phyloP scores from a whole-genome alignment of 2,329 filamentous ascomycete species.

The Colletotrichum tropicicola region DNA sequence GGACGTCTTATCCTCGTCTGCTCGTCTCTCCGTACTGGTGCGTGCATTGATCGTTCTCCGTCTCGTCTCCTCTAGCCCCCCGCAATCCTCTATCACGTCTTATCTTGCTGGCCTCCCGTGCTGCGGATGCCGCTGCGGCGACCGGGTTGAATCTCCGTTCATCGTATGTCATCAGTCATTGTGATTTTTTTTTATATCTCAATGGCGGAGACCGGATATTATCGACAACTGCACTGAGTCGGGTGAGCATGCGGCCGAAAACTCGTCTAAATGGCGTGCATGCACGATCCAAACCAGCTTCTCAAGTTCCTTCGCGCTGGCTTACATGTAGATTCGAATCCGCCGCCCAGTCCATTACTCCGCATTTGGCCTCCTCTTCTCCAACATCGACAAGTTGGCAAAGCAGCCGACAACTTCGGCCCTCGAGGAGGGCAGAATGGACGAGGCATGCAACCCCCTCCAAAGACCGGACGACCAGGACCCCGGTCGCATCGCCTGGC shows the following conservation, averaged over 20 bases:
- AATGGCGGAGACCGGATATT: constrained; percentile 3
- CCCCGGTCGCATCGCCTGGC: constrained; percentile 21
- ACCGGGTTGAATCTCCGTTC: constrained; percentile 1
- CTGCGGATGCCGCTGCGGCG: constrained; percentile 15
- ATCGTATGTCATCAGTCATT: constrained; percentile 24
- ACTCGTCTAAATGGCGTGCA: neutral
- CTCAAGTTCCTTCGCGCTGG: neutral
- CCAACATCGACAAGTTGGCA: constrained; percentile 14
- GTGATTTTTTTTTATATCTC: neutral
- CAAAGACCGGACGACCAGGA: constrained; percentile 14
- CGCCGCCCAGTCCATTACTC: constrained; percentile 1
- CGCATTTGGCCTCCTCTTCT: constrained; percentile 14
- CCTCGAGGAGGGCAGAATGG: neutral
- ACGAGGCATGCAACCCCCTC: constrained; percentile 19
- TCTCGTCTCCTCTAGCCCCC: constrained; percentile 23
- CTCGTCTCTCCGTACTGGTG: constrained; percentile 17
- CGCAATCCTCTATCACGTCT: constrained; percentile 31
- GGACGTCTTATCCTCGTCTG: constrained; percentile 14
- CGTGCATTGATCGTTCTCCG: constrained; percentile 24
- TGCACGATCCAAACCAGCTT: neutral
- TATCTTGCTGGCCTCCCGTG: constrained; percentile 29
- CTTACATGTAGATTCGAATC: neutral
- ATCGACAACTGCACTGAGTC: neutral
- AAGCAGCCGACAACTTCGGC: neutral
- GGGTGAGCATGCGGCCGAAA: neutral